Evolutionary conservation across 2,329 filamentous ascomycete species (phyloP), one percentile per base, ranked within the genome.

Genomic region (Aspergillus ruber): DNA sequence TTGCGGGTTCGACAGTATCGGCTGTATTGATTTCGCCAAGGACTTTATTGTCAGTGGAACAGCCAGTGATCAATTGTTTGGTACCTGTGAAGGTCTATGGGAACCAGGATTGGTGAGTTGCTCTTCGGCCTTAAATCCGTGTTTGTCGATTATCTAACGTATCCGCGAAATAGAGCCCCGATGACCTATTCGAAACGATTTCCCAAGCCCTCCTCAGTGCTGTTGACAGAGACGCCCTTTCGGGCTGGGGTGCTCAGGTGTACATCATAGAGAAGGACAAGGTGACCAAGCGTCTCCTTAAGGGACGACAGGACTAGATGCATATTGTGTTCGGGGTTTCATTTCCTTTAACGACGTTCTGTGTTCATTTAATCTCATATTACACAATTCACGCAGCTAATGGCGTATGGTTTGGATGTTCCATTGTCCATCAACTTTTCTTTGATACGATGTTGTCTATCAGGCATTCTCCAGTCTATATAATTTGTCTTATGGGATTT

Each of bases 241-340:
- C 91, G 33, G 93, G 93, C 56, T 97, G 93, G 93, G 93, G 93
- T 68, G 93, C 93, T 35, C 90, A 98, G 67, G 93, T 98, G 60
- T 98, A 97, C 76, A 95, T 98, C 66, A 95, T 98, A 71, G 93
- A 97, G 79, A 98, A 98, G 82, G 90, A 95, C 77, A 97, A 97
- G 86, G 88, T 98, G 55, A 97, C 93, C 65, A 96, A 97, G 85
- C 82, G 93, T 70, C 83, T 98, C 83, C 78, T 98, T 71, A 97
- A 97, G 83, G 90, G 90, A 67, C 84, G 90, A 77, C 91, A 97
- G 77, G 91, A 97, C 71, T 90, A 88, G 62, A 63, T 40, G 43
- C 36, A 45, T 50, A 43, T 48, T 47, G 17, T 25, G 25, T 46
- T 48, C 17, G 17, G n/a, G 42, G 46, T 50, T 52, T 47, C 48